A percentile compares a stretch with the other conserved stretches of the same genome.
Conservation (phyloP, 129 eudicot species). For the Smallanthus sonchifolius region DNA sequence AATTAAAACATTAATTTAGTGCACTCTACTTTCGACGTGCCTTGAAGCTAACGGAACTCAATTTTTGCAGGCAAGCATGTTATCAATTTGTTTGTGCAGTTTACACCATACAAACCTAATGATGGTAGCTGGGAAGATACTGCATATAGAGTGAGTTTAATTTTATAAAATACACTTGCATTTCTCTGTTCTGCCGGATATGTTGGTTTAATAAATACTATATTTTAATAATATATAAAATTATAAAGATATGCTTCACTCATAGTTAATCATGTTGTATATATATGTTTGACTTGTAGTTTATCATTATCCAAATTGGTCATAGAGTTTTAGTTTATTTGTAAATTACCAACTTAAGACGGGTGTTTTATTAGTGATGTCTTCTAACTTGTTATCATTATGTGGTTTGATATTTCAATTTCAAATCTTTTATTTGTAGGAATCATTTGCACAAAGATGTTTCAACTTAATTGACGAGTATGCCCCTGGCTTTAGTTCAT, state of each 20-base stretch:
- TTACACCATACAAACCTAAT: conserved; percentile 83
- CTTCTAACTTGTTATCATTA: neutral
- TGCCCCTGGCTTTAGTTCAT: conserved; percentile 96
- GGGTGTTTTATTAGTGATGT: conserved; percentile 3
- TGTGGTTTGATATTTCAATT: neutral
- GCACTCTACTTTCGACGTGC: neutral
- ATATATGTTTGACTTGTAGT: neutral
- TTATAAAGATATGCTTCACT: neutral
- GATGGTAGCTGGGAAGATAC: conserved; percentile 99
- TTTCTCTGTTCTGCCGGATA: neutral
- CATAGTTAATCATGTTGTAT: neutral
- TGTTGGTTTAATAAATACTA: neutral
- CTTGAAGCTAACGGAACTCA: conserved; percentile 9
- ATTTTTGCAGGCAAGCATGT: conserved; percentile 76
- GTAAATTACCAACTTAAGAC: neutral
- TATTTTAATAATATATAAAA: neutral
- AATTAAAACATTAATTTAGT: neutral
- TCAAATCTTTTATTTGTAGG: conserved; percentile 36
- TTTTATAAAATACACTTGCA: conserved; percentile 17
- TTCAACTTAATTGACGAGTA: conserved; percentile 79
- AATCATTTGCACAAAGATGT: conserved; percentile 81
- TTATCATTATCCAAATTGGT: too few relatives aligned
- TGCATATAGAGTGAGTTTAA: conserved; percentile 77
- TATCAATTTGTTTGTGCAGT: conserved; percentile 85
- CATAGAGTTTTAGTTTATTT: neutral